Percentiles rank a stretch among this genome's conserved stretches.
Conservation (phyloP, 2,329 filamentous ascomycete genomes). For the Penicillium sp. region DNA sequence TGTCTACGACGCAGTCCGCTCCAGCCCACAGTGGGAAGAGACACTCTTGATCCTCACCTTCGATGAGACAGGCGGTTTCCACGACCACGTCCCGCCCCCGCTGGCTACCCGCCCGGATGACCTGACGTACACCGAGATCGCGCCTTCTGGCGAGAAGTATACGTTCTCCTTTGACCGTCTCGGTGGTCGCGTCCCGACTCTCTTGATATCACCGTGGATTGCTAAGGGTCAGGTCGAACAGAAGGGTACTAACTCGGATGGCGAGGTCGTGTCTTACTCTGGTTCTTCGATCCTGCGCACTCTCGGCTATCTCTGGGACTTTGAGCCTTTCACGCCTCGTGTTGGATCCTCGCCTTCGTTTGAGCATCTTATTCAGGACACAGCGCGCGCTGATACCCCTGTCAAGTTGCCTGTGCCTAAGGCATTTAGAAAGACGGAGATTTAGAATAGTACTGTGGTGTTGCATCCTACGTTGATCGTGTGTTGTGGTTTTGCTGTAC, state of each 20-base stretch:
- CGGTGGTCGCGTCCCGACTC: constrained; percentile 33
- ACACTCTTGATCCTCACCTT: constrained; percentile 41
- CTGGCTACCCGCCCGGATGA: constrained; percentile 36
- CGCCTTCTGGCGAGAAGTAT: constrained; percentile 28
- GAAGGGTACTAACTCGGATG: constrained; percentile 28
- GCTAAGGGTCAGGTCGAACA: constrained; percentile 33
- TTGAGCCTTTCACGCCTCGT: constrained; percentile 34
- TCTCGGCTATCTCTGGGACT: constrained; percentile 38
- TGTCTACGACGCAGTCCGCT: constrained; percentile 39
- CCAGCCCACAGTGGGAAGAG: constrained; percentile 37
- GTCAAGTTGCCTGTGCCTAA: constrained; percentile 20
- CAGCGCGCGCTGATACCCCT: constrained; percentile 25
- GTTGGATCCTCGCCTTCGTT: constrained; percentile 31
- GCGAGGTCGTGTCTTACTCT: constrained; percentile 29
- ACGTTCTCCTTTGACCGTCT: constrained; percentile 32
- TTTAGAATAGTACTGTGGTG: background rate
- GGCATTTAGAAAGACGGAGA: constrained; percentile 13
- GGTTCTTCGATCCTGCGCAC: constrained; percentile 32
- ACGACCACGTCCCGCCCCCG: constrained; percentile 40
- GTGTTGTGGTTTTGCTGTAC: background rate
- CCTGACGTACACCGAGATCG: constrained; percentile 35
- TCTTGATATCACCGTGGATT: constrained; percentile 34
- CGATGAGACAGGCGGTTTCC: constrained; percentile 42
- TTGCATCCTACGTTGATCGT: background rate
- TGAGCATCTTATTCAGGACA: constrained; percentile 29